Conservation (phyloP, 2,329 filamentous ascomycete genomes). For the Xylariaceae sp. region DNA sequence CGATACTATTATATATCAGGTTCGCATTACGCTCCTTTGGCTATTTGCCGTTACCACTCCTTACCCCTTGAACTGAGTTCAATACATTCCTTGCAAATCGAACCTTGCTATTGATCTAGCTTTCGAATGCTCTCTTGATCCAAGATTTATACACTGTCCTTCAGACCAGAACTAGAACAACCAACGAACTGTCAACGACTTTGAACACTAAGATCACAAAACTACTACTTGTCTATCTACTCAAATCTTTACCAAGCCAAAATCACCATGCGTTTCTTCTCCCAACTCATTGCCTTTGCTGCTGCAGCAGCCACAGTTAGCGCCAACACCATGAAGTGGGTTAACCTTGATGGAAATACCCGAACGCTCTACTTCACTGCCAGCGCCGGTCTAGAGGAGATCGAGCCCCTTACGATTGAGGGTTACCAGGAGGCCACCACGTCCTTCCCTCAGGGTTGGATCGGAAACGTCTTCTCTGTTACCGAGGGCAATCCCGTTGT, state of each 20-base stretch:
- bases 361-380: constrained; percentile 51
- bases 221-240: constrained; percentile 4
- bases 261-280: constrained; percentile 53
- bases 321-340: constrained; percentile 53
- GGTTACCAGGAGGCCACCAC: constrained; percentile 38
- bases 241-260: constrained; percentile 22
- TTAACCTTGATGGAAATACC: constrained; percentile 50
- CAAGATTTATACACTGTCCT: constrained; percentile 5
- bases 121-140: constrained; percentile 12
- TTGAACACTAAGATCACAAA: constrained; percentile 2
- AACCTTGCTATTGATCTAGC: constrained; percentile 21
- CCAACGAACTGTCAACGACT: no score
- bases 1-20: constrained; percentile 15
- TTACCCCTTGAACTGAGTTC: constrained; percentile 24
- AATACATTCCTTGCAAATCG: constrained; percentile 29
- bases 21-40: constrained; percentile 22
- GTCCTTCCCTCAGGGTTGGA: constrained; percentile 41
- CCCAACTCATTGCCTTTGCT: constrained; percentile 11
- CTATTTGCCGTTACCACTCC: constrained; percentile 24
- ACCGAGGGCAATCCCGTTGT: constrained; percentile 39
- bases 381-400: constrained; percentile 34
- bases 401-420: constrained; percentile 39
- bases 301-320: constrained; percentile 12
- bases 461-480: constrained; percentile 50
- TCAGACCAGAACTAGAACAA: no score